Percentiles rank a stretch among this genome's conserved stretches.
Conservation (phyloP, 2,329 filamentous ascomycete species). For the Fusarium euwallaceae region DNA sequence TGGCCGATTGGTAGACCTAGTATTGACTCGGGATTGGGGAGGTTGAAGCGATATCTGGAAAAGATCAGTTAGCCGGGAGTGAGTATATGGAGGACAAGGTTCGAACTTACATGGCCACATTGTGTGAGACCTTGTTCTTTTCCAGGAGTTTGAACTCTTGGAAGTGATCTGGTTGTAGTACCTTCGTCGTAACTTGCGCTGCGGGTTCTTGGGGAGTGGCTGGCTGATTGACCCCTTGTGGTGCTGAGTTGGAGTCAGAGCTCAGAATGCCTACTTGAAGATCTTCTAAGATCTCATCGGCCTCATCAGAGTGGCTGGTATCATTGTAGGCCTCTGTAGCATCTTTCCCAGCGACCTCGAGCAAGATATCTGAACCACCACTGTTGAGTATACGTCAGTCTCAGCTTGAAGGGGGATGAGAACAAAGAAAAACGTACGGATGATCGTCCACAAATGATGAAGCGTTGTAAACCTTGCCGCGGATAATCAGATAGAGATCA, state of each 20-base stretch:
- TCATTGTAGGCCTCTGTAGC: conserved; percentile 22
- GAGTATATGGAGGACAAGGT: conserved; percentile 78
- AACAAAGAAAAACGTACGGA: conserved; percentile 14
- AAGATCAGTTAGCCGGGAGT: not conserved
- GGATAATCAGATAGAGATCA: conserved; percentile 21
- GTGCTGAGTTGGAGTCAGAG: conserved; percentile 56
- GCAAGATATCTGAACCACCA: conserved; percentile 17
- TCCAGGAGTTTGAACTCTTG: conserved; percentile 93
- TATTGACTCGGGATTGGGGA: conserved; percentile 81
- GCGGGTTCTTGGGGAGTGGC: conserved; percentile 66
- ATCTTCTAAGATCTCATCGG: conserved; percentile 16
- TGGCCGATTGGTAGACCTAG: conserved; percentile 96
- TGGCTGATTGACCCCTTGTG: not conserved
- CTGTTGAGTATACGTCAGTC: conserved; percentile 9
- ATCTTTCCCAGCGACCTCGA: conserved; percentile 30
- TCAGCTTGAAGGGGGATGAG: not conserved
- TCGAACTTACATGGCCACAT: conserved; percentile 85
- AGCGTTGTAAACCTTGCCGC: conserved; percentile 16
- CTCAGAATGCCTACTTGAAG: conserved; percentile 10
- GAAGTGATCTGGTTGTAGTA: conserved; percentile 87
- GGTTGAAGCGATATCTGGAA: conserved; percentile 85
- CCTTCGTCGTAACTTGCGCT: conserved; percentile 60
- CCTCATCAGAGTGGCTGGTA: conserved; percentile 21
- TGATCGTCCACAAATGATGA: conserved; percentile 15
- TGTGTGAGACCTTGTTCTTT: conserved; percentile 95